Evolutionary conservation across 768 basidiomycete genomes (phyloP).

Genomic region (Auricularia heimuer): DNA sequence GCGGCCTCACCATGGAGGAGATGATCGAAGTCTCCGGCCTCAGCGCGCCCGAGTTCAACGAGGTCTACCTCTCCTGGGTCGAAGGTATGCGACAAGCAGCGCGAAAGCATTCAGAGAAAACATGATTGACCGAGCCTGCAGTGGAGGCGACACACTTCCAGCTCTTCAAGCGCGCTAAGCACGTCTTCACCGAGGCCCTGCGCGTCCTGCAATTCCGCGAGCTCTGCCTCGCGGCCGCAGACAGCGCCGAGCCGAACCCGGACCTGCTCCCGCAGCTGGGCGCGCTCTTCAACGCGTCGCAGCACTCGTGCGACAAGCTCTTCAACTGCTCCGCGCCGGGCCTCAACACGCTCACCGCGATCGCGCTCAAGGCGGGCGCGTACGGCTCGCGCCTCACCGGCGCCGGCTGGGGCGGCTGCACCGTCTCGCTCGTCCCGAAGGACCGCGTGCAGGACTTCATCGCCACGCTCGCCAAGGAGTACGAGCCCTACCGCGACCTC

Average conservation of each 20-base stretch:
- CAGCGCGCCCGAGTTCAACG: slow-evolving; percentile 41
- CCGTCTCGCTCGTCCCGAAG: slow-evolving; percentile 70
- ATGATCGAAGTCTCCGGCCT: slow-evolving; percentile 63
- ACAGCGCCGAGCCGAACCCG: slow-evolving; percentile 9
- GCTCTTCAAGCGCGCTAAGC: slow-evolving; percentile 71
- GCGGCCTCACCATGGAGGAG: slow-evolving; percentile 63
- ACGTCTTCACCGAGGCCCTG: slow-evolving; percentile 71
- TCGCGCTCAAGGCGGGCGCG: slow-evolving; percentile 64
- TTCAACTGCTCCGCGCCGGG: slow-evolving; percentile 79
- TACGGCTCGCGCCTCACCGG: slow-evolving; percentile 80
- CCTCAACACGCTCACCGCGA: slow-evolving; percentile 53
- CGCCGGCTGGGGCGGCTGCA: slow-evolving; percentile 89
- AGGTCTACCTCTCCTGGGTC: slow-evolving; percentile 70
- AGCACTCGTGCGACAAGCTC: slow-evolving; percentile 53
- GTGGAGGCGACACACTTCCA: slow-evolving; percentile 77
- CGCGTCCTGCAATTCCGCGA: slow-evolving; percentile 73
- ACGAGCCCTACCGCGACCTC: slow-evolving; percentile 53
- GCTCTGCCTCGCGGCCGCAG: slow-evolving; percentile 42
- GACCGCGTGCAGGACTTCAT: slow-evolving; percentile 55
- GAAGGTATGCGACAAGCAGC: slow-evolving; percentile 41
- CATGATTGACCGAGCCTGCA: slow-evolving; percentile 19
- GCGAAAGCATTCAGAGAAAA: slow-evolving; percentile 5
- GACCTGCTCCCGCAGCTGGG: slow-evolving; percentile 45
- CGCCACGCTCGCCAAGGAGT: slow-evolving; percentile 43
- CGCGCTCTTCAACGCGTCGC: slow-evolving; percentile 68